Conservation (phyloP, 345 rosid genomes). For the Hypericum perforatum region DNA sequence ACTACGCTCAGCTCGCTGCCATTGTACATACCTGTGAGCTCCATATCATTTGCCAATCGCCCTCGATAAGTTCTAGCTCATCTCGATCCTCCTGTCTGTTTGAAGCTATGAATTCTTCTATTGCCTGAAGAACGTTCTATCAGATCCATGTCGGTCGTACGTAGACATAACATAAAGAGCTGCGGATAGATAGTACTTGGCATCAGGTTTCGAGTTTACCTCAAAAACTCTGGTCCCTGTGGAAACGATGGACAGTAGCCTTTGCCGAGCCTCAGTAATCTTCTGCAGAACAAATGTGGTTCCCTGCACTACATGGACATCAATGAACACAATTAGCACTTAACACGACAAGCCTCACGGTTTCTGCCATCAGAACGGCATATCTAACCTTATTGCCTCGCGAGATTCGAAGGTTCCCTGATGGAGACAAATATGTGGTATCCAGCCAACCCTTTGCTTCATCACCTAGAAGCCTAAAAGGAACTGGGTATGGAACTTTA, state of each 20-base stretch:
- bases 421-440: conserved; percentile 66
- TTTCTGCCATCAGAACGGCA: not conserved
- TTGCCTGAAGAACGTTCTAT: conserved; percentile 36
- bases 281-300: conserved; percentile 94
- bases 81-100: conserved; percentile 23
- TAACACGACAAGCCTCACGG: no score
- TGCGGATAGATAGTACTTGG: not conserved
- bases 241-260: conserved; percentile 56
- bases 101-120: conserved; percentile 44
- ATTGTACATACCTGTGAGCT: conserved; percentile 99
- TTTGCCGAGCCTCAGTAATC: conserved; percentile 74
- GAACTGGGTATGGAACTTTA: conserved; percentile 92
- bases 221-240: conserved; percentile 39
- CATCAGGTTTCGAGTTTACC: conserved; percentile 26
- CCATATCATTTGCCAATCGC: conserved; percentile 97
- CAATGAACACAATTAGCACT: conserved; percentile 13
- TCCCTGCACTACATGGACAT: conserved; percentile 75
- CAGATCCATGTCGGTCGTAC: not conserved
- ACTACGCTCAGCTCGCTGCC: no score
- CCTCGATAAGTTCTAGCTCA: conserved; percentile 56
- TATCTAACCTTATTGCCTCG: conserved; percentile 80
- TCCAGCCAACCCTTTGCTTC: conserved; percentile 97
- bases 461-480: conserved; percentile 91
- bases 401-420: conserved; percentile 84
- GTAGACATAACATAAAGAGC: not conserved